These are phyloP conservation scores for Cymbopogon flexuosus DNA, from an alignment of 202 grass and related monocot genomes.

Conservation along the genomic window DNA sequence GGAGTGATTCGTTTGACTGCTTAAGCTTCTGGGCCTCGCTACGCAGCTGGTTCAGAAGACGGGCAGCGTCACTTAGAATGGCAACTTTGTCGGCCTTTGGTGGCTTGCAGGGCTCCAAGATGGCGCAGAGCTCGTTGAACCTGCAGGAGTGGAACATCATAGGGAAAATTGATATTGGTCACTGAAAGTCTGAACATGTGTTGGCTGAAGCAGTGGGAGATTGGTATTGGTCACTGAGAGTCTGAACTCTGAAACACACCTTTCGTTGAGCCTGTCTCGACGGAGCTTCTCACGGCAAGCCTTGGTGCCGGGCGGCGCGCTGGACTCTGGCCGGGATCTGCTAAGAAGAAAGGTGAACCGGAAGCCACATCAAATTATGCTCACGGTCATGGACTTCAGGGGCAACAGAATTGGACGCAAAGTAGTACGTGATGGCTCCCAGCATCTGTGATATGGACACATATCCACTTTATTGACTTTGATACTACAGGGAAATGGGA, in stretches of 20 bases:
- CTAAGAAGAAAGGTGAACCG: background rate
- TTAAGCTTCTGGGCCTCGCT: constrained; percentile 70
- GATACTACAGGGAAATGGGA: background rate
- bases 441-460: background rate
- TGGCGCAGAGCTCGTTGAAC: constrained; percentile 77
- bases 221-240: background rate
- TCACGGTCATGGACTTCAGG: background rate
- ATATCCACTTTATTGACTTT: background rate
- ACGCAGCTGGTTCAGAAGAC: constrained; percentile 55
- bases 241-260: constrained; percentile 35
- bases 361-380: background rate
- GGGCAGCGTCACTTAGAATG: constrained; percentile 62
- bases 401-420: background rate
- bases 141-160: constrained; percentile 28
- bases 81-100: constrained; percentile 76
- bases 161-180: background rate
- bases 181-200: too few relatives aligned
- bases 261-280: constrained; percentile 83
- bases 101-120: constrained; percentile 80
- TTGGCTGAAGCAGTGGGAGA: background rate
- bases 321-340: constrained; percentile 69
- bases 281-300: constrained; percentile 91
- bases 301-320: constrained; percentile 67
- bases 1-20: constrained; percentile 71
- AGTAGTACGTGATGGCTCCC: background rate